These are phyloP conservation scores for Quercus tomentella DNA, from an alignment of 331 rosid genomes.

Conservation along the genomic window DNA sequence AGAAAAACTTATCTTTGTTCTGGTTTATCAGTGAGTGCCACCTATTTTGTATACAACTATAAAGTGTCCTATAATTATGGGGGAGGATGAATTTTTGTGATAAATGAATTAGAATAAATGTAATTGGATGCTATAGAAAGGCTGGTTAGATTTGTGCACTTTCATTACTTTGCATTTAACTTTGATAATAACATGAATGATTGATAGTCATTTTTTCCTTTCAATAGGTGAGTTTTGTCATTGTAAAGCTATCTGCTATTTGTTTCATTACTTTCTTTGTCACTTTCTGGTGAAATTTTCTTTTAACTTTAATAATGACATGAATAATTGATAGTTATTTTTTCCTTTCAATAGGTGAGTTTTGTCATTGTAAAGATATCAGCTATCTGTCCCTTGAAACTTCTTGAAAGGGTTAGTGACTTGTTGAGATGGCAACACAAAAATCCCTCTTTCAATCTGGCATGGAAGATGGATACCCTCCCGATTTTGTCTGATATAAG, in stretches of 20 bases:
- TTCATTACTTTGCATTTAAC: background rate
- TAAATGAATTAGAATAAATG: background rate
- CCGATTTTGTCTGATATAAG: conserved; percentile 60
- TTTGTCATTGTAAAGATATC: conserved; percentile 68
- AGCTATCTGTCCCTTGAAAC: conserved; percentile 77
- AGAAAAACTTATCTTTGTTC: too few relatives aligned
- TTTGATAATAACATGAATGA: too few relatives aligned
- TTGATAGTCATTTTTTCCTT: too few relatives aligned
- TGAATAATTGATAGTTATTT: background rate
- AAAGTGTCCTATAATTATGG: too few relatives aligned
- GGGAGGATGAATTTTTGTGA: too few relatives aligned
- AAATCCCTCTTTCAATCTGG: conserved; percentile 55
- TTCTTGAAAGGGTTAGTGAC: conserved; percentile 62
- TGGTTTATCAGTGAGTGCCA: too few relatives aligned
- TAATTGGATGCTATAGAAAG: background rate
- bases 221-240: too few relatives aligned
- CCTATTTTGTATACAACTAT: too few relatives aligned
- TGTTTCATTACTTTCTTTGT: background rate
- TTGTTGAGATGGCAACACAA: conserved; percentile 82
- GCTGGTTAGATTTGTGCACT: background rate
- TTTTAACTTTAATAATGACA: background rate
- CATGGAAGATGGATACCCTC: conserved; percentile 71
- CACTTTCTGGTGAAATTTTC: background rate
- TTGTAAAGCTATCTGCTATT: too few relatives aligned
- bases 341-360: conserved; percentile 49